phyloP scores from a whole-genome alignment of 1,284 basidiomycete species.

The Pseudozyma flocculosa region DNA sequence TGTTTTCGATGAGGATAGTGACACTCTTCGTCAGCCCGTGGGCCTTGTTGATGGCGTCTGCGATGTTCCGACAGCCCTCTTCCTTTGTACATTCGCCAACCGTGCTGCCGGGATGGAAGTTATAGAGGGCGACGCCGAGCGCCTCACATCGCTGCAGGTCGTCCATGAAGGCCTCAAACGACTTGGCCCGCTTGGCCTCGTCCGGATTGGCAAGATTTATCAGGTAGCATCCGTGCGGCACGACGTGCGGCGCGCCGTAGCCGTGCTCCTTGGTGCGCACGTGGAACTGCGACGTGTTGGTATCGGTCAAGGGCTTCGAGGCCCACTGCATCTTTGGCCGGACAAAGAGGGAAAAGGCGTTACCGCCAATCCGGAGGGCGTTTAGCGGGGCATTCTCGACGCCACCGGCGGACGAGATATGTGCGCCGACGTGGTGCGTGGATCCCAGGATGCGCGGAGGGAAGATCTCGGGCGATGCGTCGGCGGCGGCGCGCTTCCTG shows the following conservation, averaged over 20 bases:
- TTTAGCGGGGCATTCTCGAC: slow-evolving; percentile 73
- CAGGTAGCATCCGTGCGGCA: slow-evolving; percentile 82
- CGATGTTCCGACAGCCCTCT: slow-evolving; percentile 69
- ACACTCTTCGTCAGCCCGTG: slow-evolving; percentile 70
- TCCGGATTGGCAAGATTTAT: slow-evolving; percentile 83
- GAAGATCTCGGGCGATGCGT: slow-evolving; percentile 8
- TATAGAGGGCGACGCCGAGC: slow-evolving; percentile 74
- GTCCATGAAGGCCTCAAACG: slow-evolving; percentile 78
- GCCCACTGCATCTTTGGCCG: slow-evolving; percentile 81
- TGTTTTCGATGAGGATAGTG: slow-evolving; percentile 78
- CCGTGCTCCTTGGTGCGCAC: slow-evolving; percentile 10
- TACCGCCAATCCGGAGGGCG: slow-evolving; percentile 68
- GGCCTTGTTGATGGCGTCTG: slow-evolving; percentile 73
- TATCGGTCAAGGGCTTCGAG: slow-evolving; percentile 66
- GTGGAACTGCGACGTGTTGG: slow-evolving; percentile 57
- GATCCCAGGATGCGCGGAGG: slow-evolving; percentile 9
- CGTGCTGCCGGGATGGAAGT: slow-evolving; percentile 70
- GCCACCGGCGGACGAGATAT: slow-evolving; percentile 77
- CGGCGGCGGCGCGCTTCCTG: slow-evolving; percentile 11
- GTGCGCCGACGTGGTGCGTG: slow-evolving; percentile 66
- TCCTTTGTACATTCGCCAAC: slow-evolving; percentile 63
- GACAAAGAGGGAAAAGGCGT: slow-evolving; percentile 78
- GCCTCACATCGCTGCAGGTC: slow-evolving; percentile 78
- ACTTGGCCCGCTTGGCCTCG: slow-evolving; percentile 73
- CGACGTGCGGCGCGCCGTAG: slow-evolving; percentile 60